Evolutionary conservation across 805 yeast genomes (phyloP).

Genomic region (Lachancea thermotolerans): DNA sequence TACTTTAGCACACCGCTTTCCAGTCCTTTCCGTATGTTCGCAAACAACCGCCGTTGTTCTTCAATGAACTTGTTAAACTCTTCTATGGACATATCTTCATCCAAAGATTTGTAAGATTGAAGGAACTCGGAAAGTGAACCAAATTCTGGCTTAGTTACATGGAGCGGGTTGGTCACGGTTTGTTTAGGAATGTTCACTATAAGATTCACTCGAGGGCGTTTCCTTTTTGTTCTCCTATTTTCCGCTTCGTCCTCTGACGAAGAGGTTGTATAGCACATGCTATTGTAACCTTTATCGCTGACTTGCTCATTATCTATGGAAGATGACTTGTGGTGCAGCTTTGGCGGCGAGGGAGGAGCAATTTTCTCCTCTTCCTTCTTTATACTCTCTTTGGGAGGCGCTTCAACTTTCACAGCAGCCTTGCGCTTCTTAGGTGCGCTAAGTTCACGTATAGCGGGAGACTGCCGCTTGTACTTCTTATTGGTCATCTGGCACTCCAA

Average conservation of each 20-base stretch:
- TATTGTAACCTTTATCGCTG: constrained; percentile 10
- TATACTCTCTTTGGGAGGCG: background rate
- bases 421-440: constrained; percentile 2
- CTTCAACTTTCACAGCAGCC: background rate
- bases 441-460: background rate
- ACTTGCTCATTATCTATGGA: background rate
- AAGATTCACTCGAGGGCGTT: constrained; percentile 29
- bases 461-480: constrained; percentile 3
- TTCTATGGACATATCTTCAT: constrained; percentile 52
- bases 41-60: constrained; percentile 43
- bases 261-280: constrained; percentile 27
- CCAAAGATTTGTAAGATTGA: constrained; percentile 49
- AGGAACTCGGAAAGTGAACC: constrained; percentile 38
- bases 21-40: constrained; percentile 42
- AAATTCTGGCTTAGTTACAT: constrained; percentile 42
- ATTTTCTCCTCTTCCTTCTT: constrained; percentile 1
- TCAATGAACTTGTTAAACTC: constrained; percentile 55
- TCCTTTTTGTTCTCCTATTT: constrained; percentile 12
- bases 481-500: constrained; percentile 8
- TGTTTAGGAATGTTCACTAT: constrained; percentile 38
- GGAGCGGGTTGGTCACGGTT: constrained; percentile 54
- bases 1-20: constrained; percentile 38
- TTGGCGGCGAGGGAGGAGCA: background rate
- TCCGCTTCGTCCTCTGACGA: constrained; percentile 26
- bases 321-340: background rate